Conservation (phyloP, 495 filamentous ascomycete species). For the Umbilicaria muhlenbergii region DNA sequence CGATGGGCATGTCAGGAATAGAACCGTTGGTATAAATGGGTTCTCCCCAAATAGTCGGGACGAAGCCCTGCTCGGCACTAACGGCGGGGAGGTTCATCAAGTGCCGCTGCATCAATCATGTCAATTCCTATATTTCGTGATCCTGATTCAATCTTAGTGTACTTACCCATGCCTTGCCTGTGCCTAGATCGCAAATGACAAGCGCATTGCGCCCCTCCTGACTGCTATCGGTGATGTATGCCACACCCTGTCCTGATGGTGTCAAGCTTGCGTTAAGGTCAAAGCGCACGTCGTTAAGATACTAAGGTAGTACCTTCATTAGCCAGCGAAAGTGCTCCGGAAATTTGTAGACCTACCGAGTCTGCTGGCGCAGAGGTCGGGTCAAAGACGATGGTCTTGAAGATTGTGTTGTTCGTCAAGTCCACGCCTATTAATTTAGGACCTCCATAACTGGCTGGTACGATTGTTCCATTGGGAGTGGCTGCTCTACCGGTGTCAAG, state of each 20-base stretch:
- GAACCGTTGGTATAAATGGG: conserved; percentile 16
- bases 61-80: conserved; percentile 19
- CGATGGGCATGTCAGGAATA: conserved; percentile 11
- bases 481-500: conserved; percentile 29
- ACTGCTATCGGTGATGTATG: conserved; percentile 31
- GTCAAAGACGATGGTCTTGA: conserved; percentile 31
- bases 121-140: not conserved
- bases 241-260: conserved; percentile 21
- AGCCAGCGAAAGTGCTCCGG: not conserved
- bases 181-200: conserved; percentile 29
- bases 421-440: conserved; percentile 28
- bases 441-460: conserved; percentile 22
- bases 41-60: conserved; percentile 27
- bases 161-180: conserved; percentile 22
- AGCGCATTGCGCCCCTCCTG: conserved; percentile 27
- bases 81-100: conserved; percentile 20
- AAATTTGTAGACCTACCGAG: not conserved
- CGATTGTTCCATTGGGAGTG: conserved; percentile 21
- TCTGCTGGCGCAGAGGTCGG: conserved; percentile 22
- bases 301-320: conserved; percentile 12
- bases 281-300: conserved; percentile 33
- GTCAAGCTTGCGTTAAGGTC: conserved; percentile 22
- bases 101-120: conserved; percentile 13
- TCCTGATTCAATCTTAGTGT: not conserved
- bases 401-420: conserved; percentile 20